Percentiles rank a stretch among this genome's conserved stretches.
phyloP scores from a whole-genome alignment of 768 basidiomycete genomes.

The Flagelloscypha sp. region DNA sequence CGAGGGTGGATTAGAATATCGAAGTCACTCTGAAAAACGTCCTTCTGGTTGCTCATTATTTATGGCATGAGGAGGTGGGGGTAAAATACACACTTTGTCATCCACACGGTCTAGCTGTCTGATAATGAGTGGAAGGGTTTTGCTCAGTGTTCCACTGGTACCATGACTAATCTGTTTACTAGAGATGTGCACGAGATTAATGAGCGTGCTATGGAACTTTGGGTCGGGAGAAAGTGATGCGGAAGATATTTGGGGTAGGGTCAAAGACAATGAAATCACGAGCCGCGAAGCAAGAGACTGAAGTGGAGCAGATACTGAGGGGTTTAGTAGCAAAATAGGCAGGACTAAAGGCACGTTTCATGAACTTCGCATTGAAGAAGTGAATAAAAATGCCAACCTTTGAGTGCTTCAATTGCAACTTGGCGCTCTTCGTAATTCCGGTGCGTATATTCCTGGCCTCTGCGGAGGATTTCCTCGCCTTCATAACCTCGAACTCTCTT shows the following conservation, averaged over 20 bases:
- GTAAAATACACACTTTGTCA: background rate
- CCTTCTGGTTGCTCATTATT: conserved; percentile 3
- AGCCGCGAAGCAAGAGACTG: conserved; percentile 54
- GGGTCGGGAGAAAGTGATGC: conserved; percentile 47
- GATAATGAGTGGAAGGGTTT: conserved; percentile 38
- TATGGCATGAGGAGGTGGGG: background rate
- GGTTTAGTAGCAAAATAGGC: conserved; percentile 37
- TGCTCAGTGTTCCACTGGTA: conserved; percentile 51
- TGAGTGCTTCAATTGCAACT: no score
- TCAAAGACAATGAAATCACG: conserved; percentile 47
- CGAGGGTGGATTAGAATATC: conserved; percentile 73
- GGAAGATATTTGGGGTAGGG: conserved; percentile 47
- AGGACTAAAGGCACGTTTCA: conserved; percentile 38
- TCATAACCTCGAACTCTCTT: conserved; percentile 67
- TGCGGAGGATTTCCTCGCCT: conserved; percentile 64
- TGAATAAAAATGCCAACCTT: conserved; percentile 1
- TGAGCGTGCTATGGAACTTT: conserved; percentile 37
- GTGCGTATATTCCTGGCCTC: conserved; percentile 38
- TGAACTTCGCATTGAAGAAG: conserved; percentile 2
- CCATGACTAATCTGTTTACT: conserved; percentile 45
- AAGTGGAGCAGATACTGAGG: conserved; percentile 41
- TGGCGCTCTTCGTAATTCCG: conserved; percentile 42
- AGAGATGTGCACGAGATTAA: conserved; percentile 36
- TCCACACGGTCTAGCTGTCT: background rate
- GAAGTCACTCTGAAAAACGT: conserved; percentile 27